A percentile compares a stretch with the other conserved stretches of the same genome.
Evolutionary conservation across 345 rosid genomes (phyloP).

Genomic region (Salix arbutifolia): DNA sequence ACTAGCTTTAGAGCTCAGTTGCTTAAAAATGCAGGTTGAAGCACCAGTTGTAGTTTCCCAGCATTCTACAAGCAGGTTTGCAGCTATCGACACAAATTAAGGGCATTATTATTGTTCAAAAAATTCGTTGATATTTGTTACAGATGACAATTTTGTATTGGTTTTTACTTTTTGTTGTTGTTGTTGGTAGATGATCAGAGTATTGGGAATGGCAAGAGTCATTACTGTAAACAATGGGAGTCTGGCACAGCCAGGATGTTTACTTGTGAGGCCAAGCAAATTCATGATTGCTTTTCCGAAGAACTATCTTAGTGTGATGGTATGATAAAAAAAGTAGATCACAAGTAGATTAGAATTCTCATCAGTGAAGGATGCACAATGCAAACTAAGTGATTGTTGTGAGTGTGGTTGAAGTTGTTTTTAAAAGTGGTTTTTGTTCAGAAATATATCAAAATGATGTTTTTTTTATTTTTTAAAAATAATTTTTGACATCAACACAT

Average conservation of each 20-base stretch:
- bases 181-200: neutral
- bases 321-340: no score
- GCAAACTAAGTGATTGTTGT: no score
- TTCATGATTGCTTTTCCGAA: neutral
- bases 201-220: neutral
- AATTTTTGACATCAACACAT: no score
- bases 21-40: conserved; percentile 78
- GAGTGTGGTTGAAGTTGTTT: no score
- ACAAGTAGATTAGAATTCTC: no score
- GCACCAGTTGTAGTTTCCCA: conserved; percentile 52
- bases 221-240: neutral
- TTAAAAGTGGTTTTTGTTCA: no score
- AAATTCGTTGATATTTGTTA: neutral
- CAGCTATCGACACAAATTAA: neutral
- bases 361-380: no score
- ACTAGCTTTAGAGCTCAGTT: conserved; percentile 64
- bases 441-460: no score
- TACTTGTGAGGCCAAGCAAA: neutral
- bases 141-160: neutral
- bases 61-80: conserved; percentile 11
- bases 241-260: neutral
- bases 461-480: no score
- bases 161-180: neutral
- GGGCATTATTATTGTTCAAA: neutral
- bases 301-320: no score